These are phyloP conservation scores for Xylariaceae sp. DNA, from an alignment of 2,329 filamentous ascomycete genomes.

Conservation along the genomic window DNA sequence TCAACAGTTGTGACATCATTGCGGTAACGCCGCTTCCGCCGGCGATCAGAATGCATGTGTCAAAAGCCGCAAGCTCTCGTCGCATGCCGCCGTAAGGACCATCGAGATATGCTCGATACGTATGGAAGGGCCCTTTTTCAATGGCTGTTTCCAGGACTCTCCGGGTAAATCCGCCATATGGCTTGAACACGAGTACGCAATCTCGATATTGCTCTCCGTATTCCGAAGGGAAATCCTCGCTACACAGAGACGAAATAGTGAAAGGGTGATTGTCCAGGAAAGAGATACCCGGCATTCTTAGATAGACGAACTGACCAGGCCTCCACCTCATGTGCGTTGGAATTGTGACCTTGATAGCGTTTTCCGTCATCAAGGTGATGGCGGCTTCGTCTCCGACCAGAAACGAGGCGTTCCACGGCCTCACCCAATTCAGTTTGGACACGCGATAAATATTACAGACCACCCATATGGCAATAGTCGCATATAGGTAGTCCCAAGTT, in stretches of 20 bases:
- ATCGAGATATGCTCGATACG: constrained; percentile 86
- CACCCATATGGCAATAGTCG: constrained; percentile 72
- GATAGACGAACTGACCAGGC: constrained; percentile 89
- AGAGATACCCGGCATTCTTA: constrained; percentile 89
- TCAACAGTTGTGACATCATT: constrained; percentile 81
- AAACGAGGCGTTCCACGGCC: constrained; percentile 72
- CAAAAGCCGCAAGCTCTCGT: constrained; percentile 82
- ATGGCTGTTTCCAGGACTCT: constrained; percentile 78
- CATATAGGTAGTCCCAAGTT: constrained; percentile 84
- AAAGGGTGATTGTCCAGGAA: constrained; percentile 92
- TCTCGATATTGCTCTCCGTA: constrained; percentile 86
- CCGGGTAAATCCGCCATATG: constrained; percentile 84
- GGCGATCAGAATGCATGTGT: constrained; percentile 87
- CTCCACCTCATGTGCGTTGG: constrained; percentile 90
- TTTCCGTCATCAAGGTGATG: constrained; percentile 82
- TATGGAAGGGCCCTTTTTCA: constrained; percentile 82
- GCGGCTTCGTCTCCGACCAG: constrained; percentile 87
- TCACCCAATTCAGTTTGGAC: constrained; percentile 85
- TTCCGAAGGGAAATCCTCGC: constrained; percentile 85
- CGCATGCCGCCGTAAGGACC: constrained; percentile 95
- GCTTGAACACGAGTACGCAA: constrained; percentile 85
- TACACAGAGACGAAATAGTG: constrained; percentile 87
- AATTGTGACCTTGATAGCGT: constrained; percentile 92
- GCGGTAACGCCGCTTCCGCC: constrained; percentile 94
- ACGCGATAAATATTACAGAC: constrained; percentile 68